Evolutionary conservation across 2,329 filamentous ascomycete genomes (phyloP), one percentile per base, ranked within the genome.

Genomic region (Fusarium tuaranense): DNA sequence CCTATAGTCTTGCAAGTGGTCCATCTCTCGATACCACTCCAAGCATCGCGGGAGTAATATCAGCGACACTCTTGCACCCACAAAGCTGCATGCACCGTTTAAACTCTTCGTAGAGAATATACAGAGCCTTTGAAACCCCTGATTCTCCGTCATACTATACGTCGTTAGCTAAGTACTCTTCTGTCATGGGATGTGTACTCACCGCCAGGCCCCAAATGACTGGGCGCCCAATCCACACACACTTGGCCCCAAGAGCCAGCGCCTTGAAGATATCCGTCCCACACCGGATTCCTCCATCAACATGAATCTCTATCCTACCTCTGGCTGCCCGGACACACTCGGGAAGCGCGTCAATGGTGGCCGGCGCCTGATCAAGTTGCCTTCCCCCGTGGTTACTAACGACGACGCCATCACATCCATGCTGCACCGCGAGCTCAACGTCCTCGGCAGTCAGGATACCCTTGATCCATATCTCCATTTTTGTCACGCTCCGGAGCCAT

Each of bases 401-500:
- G 10, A 87, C 73, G 12, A 87, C 78, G 1, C 85, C 85, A 20
- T 85, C 81, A 2, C 82, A 83, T 1, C 82, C 82, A 36, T 82
- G 71, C 39, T 81, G 63, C 18, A 82, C 77, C 0, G 85, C 85
- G 4, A 83, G 63, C 12, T 81, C 72, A 0, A 83, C 83, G 44
- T 87, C 85, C 30, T 85, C 83, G 1, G 84, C 82, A 12, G 82
- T 83, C 36, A 86, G 74, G 20, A 86, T 78, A 1, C 86, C 86
- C 70, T 87, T 87, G 48, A 85, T 81, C 86, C 84, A 87, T 63
- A 87, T 87, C 68, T 87, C 81, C 82, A 90, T 84, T 55, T 82
- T 84, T 0, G 87, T 88, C 18, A 85, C 79, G 20, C 81, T 80
- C 20, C 85, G 80, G 36, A 90, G 76, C 87, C 87, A 90, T 0